Conservation (phyloP, 1,284 basidiomycete genomes). For the Sphagnurus paluster region DNA sequence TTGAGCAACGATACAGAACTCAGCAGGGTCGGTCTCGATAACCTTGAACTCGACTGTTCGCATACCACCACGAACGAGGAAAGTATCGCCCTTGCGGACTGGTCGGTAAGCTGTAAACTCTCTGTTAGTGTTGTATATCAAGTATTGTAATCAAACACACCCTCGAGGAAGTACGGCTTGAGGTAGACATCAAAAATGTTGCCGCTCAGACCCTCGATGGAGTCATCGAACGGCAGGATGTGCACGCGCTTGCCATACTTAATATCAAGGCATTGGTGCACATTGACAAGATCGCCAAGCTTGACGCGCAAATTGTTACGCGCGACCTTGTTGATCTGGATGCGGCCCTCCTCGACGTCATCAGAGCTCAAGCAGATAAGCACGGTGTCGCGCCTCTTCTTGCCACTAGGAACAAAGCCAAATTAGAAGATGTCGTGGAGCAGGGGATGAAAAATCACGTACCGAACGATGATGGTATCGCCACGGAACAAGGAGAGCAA, state of each 20-base stretch:
- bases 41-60: constrained; percentile 99
- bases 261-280: constrained; percentile 96
- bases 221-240: constrained; percentile 97
- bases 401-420: constrained; percentile 59
- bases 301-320: constrained; percentile 98
- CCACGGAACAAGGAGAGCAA: constrained; percentile 91
- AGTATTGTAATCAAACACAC: constrained; percentile 33
- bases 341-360: constrained; percentile 96
- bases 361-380: constrained; percentile 95
- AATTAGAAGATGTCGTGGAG: background rate
- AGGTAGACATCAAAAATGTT: constrained; percentile 99
- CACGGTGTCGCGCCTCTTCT: constrained; percentile 95
- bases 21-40: constrained; percentile 91
- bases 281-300: constrained; percentile 93
- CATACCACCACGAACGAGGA: constrained; percentile 98
- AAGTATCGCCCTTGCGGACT: constrained; percentile 95
- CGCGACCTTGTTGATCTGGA: constrained; percentile 99
- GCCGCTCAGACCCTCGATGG: constrained; percentile 94
- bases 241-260: constrained; percentile 99
- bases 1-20: constrained; percentile 96
- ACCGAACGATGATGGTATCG: constrained; percentile 92
- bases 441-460: constrained; percentile 19
- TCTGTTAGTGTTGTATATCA: constrained; percentile 5
- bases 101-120: constrained; percentile 80
- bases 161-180: constrained; percentile 99